Evolutionary conservation across 495 filamentous ascomycete species (phyloP).

Genomic region (Daldinia decipiens): DNA sequence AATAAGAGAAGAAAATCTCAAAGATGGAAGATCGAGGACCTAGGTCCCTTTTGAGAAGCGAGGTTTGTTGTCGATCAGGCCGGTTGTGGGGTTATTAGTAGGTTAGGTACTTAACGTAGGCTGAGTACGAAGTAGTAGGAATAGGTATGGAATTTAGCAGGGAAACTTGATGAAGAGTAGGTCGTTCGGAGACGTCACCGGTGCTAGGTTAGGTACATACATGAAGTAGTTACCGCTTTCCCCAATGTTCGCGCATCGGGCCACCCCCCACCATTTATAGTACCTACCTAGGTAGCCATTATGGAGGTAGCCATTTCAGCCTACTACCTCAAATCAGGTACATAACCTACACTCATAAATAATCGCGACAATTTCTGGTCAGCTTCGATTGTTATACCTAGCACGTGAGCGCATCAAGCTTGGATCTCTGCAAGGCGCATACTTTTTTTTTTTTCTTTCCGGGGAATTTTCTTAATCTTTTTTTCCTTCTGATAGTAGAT

Average conservation of each 20-base stretch:
- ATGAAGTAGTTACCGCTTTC: background rate
- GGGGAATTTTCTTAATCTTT: background rate
- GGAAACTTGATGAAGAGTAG: conserved; percentile 11
- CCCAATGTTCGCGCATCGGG: conserved; percentile 23
- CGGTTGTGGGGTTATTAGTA: conserved; percentile 34
- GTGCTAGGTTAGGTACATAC: conserved; percentile 18
- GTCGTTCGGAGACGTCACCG: conserved; percentile 34
- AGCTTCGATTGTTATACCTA: background rate
- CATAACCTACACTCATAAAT: background rate
- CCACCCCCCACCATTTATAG: background rate
- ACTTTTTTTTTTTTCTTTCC: background rate
- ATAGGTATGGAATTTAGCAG: conserved; percentile 21
- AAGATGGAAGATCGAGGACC: conserved; percentile 31
- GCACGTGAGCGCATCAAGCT: conserved; percentile 15
- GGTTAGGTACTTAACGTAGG: too few species aligned
- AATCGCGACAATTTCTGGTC: conserved; percentile 8
- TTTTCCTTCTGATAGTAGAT: background rate
- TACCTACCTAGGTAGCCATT: background rate
- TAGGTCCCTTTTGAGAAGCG: conserved; percentile 33
- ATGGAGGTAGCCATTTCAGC: conserved; percentile 8
- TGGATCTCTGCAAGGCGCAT: background rate
- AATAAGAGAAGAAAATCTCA: conserved; percentile 10
- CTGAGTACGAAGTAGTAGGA: background rate
- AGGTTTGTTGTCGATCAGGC: conserved; percentile 43
- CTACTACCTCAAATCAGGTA: conserved; percentile 8